Evolutionary conservation across 2,329 filamentous ascomycete species (phyloP), one percentile per base, ranked within the genome.

Genomic region (Ophiocordyceps sinensis): DNA sequence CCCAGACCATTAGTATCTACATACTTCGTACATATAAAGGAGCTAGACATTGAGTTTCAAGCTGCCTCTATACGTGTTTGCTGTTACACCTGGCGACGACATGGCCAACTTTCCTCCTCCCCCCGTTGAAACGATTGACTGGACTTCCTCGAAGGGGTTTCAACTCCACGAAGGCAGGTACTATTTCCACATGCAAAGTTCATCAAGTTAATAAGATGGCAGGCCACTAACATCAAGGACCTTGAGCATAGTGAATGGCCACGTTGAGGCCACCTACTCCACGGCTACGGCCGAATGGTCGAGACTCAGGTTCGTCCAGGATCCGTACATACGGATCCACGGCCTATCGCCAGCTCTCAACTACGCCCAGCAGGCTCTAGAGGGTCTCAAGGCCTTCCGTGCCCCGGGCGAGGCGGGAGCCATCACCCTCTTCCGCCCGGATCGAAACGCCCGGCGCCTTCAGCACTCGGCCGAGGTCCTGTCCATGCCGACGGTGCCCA

Each of bases 341-440:
- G 89, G 89, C 61, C 89, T 98, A 85, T 80, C 88, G 0, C 88
- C 91, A 0, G 89, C 79, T 36, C 76, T 96, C 49, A 98, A 98
- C 72, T 96, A 96, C 62, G 87, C 88, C 44, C 87, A 94, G 59
- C 89, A 96, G 67, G 89, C 86, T 53, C 96, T 93, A 68, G 89
- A 98, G 61, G 91, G 89, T n/a, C 77, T 96, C 59, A 96, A 96
- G 64, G 88, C 89, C 41, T 95, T 94, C 73, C 86, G 89, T 47
- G 69, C 72, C 3, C 83, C 86, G 15, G 67, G 73, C 43, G 76
- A 82, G 59, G 58, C 65, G n/a, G n/a, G n/a, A n/a, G n/a, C n/a
- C 44, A 88, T 96, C 65, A 77, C 79, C 58, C 76, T 96, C 60
- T 96, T 96, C 76, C 82, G 89, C 6, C 85, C 89, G 0, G 72